phyloP scores from a whole-genome alignment of 192 early-diverging fungal species.

The Coemansia asiatica region DNA sequence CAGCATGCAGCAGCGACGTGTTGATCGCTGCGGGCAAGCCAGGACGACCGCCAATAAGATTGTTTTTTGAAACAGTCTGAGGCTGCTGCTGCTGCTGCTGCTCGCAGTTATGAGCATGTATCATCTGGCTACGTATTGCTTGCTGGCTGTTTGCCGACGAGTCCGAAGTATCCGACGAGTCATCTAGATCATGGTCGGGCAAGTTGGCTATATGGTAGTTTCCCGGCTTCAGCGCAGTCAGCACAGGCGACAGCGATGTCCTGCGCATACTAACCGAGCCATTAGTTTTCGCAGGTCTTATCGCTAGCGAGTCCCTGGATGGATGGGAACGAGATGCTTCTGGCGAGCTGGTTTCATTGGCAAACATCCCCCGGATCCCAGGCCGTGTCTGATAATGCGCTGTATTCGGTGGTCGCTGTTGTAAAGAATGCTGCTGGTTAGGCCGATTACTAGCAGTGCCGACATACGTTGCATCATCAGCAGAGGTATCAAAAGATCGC shows the following conservation, averaged over 20 bases:
- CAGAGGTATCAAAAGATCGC: not conserved
- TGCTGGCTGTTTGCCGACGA: constrained; percentile 10
- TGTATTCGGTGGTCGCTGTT: not conserved
- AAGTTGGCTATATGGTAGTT: constrained; percentile 55
- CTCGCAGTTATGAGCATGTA: not conserved
- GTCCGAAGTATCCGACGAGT: constrained; percentile 27
- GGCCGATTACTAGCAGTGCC: not conserved
- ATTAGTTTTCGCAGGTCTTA: not conserved
- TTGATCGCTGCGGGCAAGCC: constrained; percentile 27
- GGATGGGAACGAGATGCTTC: not conserved
- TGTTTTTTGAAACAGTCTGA: not conserved
- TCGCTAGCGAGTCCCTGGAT: not conserved
- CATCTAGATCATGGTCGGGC: constrained; percentile 32
- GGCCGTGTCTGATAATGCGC: not conserved
- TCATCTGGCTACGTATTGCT: not conserved
- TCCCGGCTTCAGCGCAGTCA: constrained; percentile 44
- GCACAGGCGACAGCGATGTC: constrained; percentile 44
- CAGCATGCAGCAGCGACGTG: constrained; percentile 17
- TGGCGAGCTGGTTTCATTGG: not conserved
- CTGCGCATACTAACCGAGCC: constrained; percentile 4
- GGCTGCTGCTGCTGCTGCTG: not conserved
- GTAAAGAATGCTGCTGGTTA: not conserved
- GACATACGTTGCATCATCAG: not conserved
- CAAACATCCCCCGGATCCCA: not conserved
- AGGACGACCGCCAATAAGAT: not conserved